phyloP scores from a whole-genome alignment of 441 rosid genomes.

The Dalechampia spathulata region DNA sequence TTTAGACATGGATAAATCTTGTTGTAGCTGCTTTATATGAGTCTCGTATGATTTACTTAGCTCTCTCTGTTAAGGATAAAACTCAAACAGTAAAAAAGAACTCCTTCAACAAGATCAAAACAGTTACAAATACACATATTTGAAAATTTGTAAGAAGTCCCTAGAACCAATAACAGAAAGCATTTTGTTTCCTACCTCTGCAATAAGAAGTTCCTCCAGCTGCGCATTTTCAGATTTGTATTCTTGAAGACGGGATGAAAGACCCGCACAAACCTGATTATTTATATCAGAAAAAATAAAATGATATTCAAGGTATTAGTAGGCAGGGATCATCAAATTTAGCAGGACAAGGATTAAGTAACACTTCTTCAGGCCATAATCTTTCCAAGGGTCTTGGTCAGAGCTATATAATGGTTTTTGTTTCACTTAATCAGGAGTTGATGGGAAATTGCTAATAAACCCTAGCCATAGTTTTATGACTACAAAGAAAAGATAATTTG shows the following conservation, averaged over 20 bases:
- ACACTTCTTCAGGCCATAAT: slow-evolving; percentile 1
- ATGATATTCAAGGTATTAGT: neutral
- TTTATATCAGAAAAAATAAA: slow-evolving; percentile 11
- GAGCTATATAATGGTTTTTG: neutral
- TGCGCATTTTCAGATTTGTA: slow-evolving; percentile 95
- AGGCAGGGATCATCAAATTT: neutral
- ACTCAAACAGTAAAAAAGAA: slow-evolving; percentile 21
- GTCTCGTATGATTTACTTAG: slow-evolving; percentile 87
- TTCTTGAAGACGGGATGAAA: slow-evolving; percentile 95
- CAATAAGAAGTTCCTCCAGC: slow-evolving; percentile 94
- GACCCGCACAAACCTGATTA: slow-evolving; percentile 87
- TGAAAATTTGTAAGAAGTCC: slow-evolving; percentile 1
- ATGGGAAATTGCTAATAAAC: neutral
- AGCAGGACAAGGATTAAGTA: neutral
- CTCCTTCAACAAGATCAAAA: slow-evolving; percentile 8
- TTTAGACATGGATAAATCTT: slow-evolving; percentile 71
- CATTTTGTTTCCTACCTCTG: slow-evolving; percentile 50
- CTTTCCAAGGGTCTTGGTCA: neutral
- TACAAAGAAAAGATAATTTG: neutral
- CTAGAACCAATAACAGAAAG: slow-evolving; percentile 14
- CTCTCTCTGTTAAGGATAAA: slow-evolving; percentile 64
- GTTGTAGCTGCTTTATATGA: slow-evolving; percentile 72
- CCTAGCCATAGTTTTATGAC: neutral
- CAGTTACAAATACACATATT: slow-evolving; percentile 11
- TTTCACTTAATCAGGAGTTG: neutral